Base-by-base conservation (phyloP, 352 stramenopile genomes). In the Globisporangium heterothallicum region DNA sequence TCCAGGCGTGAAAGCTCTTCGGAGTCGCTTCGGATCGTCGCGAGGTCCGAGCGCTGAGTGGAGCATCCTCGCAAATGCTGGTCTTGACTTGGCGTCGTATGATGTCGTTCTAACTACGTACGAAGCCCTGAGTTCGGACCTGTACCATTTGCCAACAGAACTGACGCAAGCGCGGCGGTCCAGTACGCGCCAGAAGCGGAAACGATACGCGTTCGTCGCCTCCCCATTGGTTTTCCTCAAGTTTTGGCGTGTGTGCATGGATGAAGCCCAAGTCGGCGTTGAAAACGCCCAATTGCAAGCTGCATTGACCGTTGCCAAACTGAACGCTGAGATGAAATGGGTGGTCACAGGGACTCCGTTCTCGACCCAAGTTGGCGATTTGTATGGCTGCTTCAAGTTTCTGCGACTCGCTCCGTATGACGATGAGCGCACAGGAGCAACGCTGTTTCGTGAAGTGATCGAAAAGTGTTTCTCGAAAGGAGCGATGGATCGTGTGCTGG, bases 81-180 rank as follows among this genome's bases (percentile, higher is more conserved):
- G 77, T 0, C 46, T 68, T 16, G 30, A 67, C 6, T 60, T 97
- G 29, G 79, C 84, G 16, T 68, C 78, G 19, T 92, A 85, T 25
- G 90, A 98, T 58, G 76, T 98, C 16, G 79, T 98, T 14, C 63
- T 98, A 14, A 95, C 88, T 1, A 97, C 87, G 0, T 98, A 97
- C 50, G 78, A 94, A 58, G 72, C 74, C 4, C 70, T 98, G 7
- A 75, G 70, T 27, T 70, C 61, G 7, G 92, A 98, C 66, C 49
- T 98, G 18, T 61, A 80, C 25, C 79, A 97, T 50, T 43, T 90
- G 4, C 72, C 71, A 38, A 82, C 63, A 1, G 59, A 60, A 12
- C 49, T 53, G 24, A 65, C 56, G 16, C 50, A 56, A 27, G 57
- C 64, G 42, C 64, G 92, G 16, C 75, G 89, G 40, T 64, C 63